Conservation (phyloP, 2,329 filamentous ascomycete species). For the Pseudocercospora macadamiae region DNA sequence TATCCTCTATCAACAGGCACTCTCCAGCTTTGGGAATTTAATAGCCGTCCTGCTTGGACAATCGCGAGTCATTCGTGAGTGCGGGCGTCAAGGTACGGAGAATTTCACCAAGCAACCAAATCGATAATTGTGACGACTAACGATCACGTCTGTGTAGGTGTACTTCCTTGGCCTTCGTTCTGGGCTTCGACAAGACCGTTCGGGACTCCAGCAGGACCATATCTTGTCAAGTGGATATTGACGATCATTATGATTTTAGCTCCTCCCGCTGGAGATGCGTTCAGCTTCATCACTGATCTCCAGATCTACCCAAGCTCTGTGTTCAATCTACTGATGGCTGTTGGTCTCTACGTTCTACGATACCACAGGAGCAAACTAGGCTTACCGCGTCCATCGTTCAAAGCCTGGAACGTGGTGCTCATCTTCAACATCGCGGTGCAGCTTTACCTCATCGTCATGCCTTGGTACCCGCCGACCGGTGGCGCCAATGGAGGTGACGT, state of each 20-base stretch:
- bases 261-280: slow-evolving; percentile 65
- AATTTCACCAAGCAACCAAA: too few species aligned
- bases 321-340: slow-evolving; percentile 60
- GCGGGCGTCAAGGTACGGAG: slow-evolving; percentile 54
- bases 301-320: slow-evolving; percentile 60
- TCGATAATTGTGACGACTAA: not conserved
- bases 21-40: slow-evolving; percentile 63
- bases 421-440: slow-evolving; percentile 64
- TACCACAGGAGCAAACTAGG: slow-evolving; percentile 56
- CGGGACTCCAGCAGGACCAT: slow-evolving; percentile 64
- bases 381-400: slow-evolving; percentile 56
- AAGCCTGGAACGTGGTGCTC: slow-evolving; percentile 61
- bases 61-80: slow-evolving; percentile 63
- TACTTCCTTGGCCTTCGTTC: slow-evolving; percentile 62
- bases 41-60: slow-evolving; percentile 59
- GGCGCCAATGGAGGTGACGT: slow-evolving; percentile 66
- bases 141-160: slow-evolving; percentile 37
- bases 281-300: slow-evolving; percentile 58
- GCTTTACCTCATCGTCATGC: slow-evolving; percentile 67
- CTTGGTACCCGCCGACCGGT: slow-evolving; percentile 69
- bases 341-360: slow-evolving; percentile 63
- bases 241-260: slow-evolving; percentile 64
- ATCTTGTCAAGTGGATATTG: slow-evolving; percentile 48
- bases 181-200: slow-evolving; percentile 68
- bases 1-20: too few species aligned